Evolutionary conservation across 495 filamentous ascomycete species (phyloP).

Genomic region (Tuber brumale): DNA sequence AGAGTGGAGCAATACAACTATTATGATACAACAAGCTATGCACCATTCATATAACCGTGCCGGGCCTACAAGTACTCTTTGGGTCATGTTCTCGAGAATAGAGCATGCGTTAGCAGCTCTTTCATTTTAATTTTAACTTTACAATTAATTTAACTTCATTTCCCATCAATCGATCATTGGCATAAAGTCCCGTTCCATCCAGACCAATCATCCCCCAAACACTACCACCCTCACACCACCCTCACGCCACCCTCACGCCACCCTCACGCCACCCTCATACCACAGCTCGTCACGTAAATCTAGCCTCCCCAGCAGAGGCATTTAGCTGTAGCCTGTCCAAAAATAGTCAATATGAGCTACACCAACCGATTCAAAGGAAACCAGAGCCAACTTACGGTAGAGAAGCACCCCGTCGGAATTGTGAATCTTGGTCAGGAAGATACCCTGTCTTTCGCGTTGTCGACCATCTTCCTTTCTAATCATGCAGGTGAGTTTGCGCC

Average conservation of each 20-base stretch:
- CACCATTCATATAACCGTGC: background rate
- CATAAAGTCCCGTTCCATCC: background rate
- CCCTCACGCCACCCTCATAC: background rate
- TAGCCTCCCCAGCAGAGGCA: background rate
- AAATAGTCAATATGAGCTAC: background rate
- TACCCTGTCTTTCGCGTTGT: slow-evolving; percentile 18
- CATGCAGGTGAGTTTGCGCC: slow-evolving; percentile 16
- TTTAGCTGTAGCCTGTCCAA: background rate
- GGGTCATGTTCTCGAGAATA: background rate
- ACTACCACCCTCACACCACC: background rate
- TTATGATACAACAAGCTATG: background rate
- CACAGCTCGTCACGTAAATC: background rate
- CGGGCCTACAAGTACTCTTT: background rate
- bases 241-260: background rate
- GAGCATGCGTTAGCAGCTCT: background rate
- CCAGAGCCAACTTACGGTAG: background rate
- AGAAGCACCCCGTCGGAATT: background rate
- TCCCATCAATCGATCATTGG: background rate
- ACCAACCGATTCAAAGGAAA: background rate
- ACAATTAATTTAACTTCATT: slow-evolving; percentile 3
- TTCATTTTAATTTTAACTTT: background rate
- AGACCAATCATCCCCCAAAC: background rate
- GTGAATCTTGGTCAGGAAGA: slow-evolving; percentile 15
- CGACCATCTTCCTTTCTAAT: slow-evolving; percentile 3
- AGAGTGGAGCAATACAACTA: background rate